Evolutionary conservation across 2,329 filamentous ascomycete genomes (phyloP).

Genomic region (Epichloe scottii): DNA sequence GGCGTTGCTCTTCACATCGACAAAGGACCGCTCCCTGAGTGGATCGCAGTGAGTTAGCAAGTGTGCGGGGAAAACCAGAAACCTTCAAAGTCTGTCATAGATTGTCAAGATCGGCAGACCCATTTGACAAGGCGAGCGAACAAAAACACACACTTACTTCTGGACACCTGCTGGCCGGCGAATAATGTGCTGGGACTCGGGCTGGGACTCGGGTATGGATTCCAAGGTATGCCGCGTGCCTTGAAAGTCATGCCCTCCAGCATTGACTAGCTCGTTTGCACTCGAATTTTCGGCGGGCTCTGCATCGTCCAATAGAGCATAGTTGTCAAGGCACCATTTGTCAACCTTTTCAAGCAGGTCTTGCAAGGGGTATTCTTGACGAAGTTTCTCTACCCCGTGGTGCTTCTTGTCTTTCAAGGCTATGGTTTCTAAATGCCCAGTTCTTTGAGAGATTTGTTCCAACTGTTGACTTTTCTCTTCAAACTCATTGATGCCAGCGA

Average conservation of each 20-base stretch:
- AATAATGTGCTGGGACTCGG: background rate
- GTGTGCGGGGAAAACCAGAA: too few relatives aligned
- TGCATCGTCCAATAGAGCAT: constrained; percentile 4
- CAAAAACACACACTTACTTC: constrained; percentile 1
- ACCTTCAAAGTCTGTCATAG: background rate
- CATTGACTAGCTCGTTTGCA: background rate
- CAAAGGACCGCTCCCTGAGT: background rate
- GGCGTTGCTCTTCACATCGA: background rate
- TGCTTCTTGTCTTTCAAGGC: constrained; percentile 3
- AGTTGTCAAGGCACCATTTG: constrained; percentile 10
- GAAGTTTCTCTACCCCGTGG: constrained; percentile 8
- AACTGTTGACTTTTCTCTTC: background rate
- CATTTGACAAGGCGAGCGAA: background rate
- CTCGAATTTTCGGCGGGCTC: background rate
- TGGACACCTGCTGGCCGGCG: background rate
- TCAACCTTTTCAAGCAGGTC: constrained; percentile 10
- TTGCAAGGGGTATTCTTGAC: constrained; percentile 9
- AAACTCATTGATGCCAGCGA: constrained; percentile 8
- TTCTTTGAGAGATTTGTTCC: background rate
- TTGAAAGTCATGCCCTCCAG: background rate
- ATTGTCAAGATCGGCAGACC: background rate
- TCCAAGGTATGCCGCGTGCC: background rate
- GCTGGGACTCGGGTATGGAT: background rate
- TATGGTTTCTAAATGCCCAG: background rate
- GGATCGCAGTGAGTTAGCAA: background rate